A percentile compares a stretch with the other conserved stretches of the same genome.
phyloP scores from a whole-genome alignment of 164 flowering plant species.

The Annona squamosa region DNA sequence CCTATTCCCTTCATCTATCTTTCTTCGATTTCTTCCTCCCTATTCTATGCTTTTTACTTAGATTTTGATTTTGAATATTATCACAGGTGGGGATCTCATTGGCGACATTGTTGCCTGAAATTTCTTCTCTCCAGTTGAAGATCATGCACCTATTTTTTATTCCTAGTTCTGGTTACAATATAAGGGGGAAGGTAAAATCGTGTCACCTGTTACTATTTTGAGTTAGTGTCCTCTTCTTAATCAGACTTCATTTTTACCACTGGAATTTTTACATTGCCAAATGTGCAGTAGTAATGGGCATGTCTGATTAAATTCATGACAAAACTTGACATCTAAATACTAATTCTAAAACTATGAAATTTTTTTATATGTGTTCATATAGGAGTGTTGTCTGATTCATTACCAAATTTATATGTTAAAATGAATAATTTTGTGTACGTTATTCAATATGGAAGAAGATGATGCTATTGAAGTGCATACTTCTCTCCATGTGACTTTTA shows the following conservation, averaged over 20 bases:
- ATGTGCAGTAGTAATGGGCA: too few species aligned
- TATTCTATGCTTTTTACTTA: slow-evolving; percentile 8
- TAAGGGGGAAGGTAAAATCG: slow-evolving; percentile 78
- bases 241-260: not conserved
- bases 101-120: too few species aligned
- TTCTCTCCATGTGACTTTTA: too few species aligned
- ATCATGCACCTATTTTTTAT: slow-evolving; percentile 63
- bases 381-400: too few species aligned
- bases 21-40: not conserved
- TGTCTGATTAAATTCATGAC: not conserved
- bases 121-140: not conserved
- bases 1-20: slow-evolving; percentile 14
- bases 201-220: too few species aligned
- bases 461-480: too few species aligned
- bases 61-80: slow-evolving; percentile 24
- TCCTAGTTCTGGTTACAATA: slow-evolving; percentile 93
- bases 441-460: too few species aligned
- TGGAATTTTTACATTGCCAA: not conserved
- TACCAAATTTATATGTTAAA: too few species aligned
- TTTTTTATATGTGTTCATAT: not conserved
- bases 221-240: too few species aligned
- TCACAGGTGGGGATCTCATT: slow-evolving; percentile 9
- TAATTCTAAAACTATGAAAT: too few species aligned
- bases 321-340: not conserved
- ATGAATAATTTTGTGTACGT: too few species aligned